These are phyloP conservation scores for Chrysanthemum seticuspe DNA, from an alignment of 129 eudicot species.

Conservation along the genomic window DNA sequence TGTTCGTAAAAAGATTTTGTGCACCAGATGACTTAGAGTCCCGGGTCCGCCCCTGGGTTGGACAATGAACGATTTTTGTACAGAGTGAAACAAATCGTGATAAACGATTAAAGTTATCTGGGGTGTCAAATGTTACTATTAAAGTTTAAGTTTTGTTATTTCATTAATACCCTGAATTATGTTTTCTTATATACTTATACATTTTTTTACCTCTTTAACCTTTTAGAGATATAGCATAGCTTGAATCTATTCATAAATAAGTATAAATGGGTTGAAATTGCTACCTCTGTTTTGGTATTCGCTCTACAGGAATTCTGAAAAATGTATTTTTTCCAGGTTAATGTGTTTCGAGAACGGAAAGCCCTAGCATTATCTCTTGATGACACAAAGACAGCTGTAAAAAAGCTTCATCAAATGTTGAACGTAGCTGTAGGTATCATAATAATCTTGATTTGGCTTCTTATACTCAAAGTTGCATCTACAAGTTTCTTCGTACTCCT, in stretches of 20 bases:
- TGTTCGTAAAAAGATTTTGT: too few relatives aligned
- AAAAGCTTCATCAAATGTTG: conserved; percentile 69
- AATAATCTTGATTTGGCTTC: conserved; percentile 65
- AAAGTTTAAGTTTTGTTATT: too few relatives aligned
- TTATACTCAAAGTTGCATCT: conserved; percentile 69
- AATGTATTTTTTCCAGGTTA: conserved; percentile 42
- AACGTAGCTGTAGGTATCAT: conserved; percentile 52
- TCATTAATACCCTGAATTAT: too few relatives aligned
- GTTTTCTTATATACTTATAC: too few relatives aligned
- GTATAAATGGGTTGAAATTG: not conserved
- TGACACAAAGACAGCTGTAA: conserved; percentile 88
- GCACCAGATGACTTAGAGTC: too few relatives aligned
- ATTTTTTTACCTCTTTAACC: not conserved
- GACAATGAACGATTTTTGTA: not conserved
- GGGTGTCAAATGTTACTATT: too few relatives aligned
- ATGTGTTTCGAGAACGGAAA: conserved; percentile 69
- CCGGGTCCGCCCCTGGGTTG: too few relatives aligned
- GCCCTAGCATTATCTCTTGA: conserved; percentile 83
- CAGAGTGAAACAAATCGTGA: not conserved
- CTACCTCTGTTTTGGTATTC: not conserved
- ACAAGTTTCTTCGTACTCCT: conserved; percentile 65
- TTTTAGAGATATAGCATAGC: not conserved
- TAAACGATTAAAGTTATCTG: not conserved
- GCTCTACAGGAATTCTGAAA: not conserved
- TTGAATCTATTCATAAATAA: not conserved